Base-by-base conservation (phyloP, 352 stramenopile genomes). In the Sclerospora graminicola region DNA sequence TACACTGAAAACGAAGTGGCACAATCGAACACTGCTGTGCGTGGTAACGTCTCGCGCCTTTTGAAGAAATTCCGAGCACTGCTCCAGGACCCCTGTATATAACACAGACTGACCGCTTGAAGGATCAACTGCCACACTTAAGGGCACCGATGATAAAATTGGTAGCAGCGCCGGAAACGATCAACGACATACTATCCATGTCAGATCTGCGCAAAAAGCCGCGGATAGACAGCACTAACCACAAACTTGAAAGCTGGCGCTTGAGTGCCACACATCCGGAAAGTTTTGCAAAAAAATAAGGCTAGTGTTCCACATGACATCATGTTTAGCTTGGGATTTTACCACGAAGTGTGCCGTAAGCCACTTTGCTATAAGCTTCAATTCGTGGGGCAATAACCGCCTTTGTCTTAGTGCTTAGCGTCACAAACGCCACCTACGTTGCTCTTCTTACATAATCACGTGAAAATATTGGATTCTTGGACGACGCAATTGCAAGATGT, bases 261-360 rank as follows among this genome's bases (percentile, higher is more conserved):
- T 54, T 4, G 52, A 53, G 1, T 56, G 31, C 70, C 72, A 85
- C 3, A 86, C 52, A 1, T 37, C 48, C 0, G 73, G 57, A 18
- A 73, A 80, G 48, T 55, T n/a, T 31, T 88, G 64, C 24, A 89
- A 40, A 31, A 85, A 89, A 5, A 58, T 75, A 13, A 89, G 56
- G 26, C 85, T 64, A 8, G 73, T 64, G 32, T 83, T 78, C 75
- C 75, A 89, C n/a, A n/a, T n/a, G n/a, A n/a, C n/a, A n/a, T n/a
- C n/a, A n/a, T n/a, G n/a, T n/a, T n/a, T n/a, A n/a, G n/a, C n/a
- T n/a, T n/a, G n/a, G n/a, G n/a, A n/a, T n/a, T n/a, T n/a, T n/a
- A n/a, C n/a, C n/a, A n/a, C n/a, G n/a, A n/a, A n/a, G n/a, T n/a
- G n/a, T n/a, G n/a, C n/a, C n/a, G n/a, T n/a, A n/a, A n/a, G n/a